A percentile compares a stretch with the other conserved stretches of the same genome.
Evolutionary conservation across 495 filamentous ascomycete genomes (phyloP).

Genomic region (Corynascus novoguineensis): DNA sequence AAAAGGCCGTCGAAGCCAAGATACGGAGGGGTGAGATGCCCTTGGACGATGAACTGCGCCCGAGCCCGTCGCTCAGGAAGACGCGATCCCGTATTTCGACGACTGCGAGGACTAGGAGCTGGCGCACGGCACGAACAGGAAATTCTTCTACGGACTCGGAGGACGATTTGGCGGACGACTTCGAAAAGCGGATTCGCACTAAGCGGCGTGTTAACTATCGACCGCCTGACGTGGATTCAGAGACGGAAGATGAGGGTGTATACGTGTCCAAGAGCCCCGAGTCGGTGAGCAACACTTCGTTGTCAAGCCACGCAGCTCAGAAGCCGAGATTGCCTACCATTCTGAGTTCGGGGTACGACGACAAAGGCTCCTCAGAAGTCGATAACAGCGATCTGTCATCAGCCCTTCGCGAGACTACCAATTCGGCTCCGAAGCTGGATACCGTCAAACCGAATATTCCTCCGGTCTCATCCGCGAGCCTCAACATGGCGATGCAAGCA

Average conservation of each 20-base stretch:
- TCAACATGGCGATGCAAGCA: neutral
- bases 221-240: slow-evolving; percentile 28
- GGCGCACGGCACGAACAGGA: slow-evolving; percentile 28
- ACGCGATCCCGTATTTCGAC: slow-evolving; percentile 24
- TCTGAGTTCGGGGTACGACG: slow-evolving; percentile 24
- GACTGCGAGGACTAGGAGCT: slow-evolving; percentile 29
- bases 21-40: slow-evolving; percentile 33
- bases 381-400: neutral
- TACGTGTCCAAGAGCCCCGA: slow-evolving; percentile 21
- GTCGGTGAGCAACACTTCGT: slow-evolving; percentile 11
- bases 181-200: slow-evolving; percentile 22
- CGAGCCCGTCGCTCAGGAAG: slow-evolving; percentile 20
- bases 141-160: slow-evolving; percentile 37
- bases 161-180: slow-evolving; percentile 31
- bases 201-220: slow-evolving; percentile 24
- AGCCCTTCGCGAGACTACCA: slow-evolving; percentile 12
- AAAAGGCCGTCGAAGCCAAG: slow-evolving; percentile 37
- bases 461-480: neutral
- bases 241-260: slow-evolving; percentile 23
- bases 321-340: slow-evolving; percentile 35
- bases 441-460: neutral
- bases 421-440: neutral
- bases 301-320: slow-evolving; percentile 25
- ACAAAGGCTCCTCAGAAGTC: neutral
- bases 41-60: slow-evolving; percentile 23